phyloP scores from a whole-genome alignment of 164 flowering plant species.

The Buxus sempervirens region DNA sequence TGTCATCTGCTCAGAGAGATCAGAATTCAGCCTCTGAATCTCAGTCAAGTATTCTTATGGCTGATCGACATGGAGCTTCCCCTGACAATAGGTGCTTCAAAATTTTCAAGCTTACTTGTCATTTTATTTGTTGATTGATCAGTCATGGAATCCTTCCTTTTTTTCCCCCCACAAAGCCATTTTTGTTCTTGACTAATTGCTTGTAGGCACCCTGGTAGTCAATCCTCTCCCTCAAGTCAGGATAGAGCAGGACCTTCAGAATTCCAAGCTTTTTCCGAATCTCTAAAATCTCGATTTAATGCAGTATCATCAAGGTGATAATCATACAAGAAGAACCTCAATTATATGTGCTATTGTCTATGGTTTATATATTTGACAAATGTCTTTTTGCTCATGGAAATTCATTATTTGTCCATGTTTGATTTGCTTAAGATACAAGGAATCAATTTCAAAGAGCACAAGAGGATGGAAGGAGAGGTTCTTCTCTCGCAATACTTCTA shows the following conservation, averaged over 20 bases:
- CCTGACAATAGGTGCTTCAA: slow-evolving; percentile 34
- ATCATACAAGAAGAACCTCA: slow-evolving; percentile 19
- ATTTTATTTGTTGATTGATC: not conserved
- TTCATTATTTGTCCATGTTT: not conserved
- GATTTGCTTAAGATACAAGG: slow-evolving; percentile 49
- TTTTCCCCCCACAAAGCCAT: not conserved
- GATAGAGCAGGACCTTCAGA: slow-evolving; percentile 89
- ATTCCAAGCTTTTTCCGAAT: slow-evolving; percentile 69
- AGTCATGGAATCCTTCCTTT: not conserved
- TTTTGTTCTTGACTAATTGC: slow-evolving; percentile 1
- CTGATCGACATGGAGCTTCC: slow-evolving; percentile 28
- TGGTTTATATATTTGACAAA: not conserved
- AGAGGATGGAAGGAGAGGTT: slow-evolving; percentile 81
- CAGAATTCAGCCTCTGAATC: slow-evolving; percentile 38
- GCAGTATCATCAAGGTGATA: slow-evolving; percentile 66
- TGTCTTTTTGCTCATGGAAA: not conserved
- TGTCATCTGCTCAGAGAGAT: slow-evolving; percentile 33
- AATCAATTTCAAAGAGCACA: slow-evolving; percentile 72
- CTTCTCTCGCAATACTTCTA: slow-evolving; percentile 58
- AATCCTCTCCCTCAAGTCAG: slow-evolving; percentile 40
- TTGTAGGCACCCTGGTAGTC: slow-evolving; percentile 38
- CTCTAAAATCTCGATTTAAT: slow-evolving; percentile 66
- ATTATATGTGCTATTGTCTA: slow-evolving; percentile 25
- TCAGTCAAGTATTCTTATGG: slow-evolving; percentile 26
- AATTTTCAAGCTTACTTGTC: slow-evolving; percentile 1